Evolutionary conservation across 768 basidiomycete species (phyloP).

Genomic region (Gymnopilus dilepis): DNA sequence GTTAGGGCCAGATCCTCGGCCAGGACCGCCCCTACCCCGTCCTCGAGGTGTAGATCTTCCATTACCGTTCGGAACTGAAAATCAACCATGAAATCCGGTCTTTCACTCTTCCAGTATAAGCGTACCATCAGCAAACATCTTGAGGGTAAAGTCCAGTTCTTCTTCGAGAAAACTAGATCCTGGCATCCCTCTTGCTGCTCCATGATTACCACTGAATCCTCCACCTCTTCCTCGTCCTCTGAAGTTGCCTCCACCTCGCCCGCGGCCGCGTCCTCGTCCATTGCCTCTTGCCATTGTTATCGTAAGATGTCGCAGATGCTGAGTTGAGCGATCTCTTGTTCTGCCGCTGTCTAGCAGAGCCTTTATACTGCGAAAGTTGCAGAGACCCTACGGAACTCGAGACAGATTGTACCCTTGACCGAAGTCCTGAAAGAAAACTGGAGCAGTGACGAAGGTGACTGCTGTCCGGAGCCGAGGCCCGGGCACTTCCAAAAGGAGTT

Average conservation of each 20-base stretch:
- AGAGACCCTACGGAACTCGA: not conserved
- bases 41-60: conserved; percentile 15
- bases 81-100: conserved; percentile 7
- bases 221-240: not conserved
- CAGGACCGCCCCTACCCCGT: conserved; percentile 34
- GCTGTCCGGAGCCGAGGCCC: not conserved
- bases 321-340: not conserved
- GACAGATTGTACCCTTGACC: not conserved
- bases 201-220: conserved; percentile 16
- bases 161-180: conserved; percentile 27
- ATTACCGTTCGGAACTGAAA: conserved; percentile 14
- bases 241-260: conserved; percentile 7
- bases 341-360: not conserved
- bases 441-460: conserved; percentile 1
- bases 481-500: not conserved
- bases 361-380: not conserved
- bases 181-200: conserved; percentile 18
- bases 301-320: not conserved
- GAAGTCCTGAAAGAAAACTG: not conserved
- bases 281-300: conserved; percentile 19
- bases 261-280: conserved; percentile 12
- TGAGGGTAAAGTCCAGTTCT: conserved; percentile 29
- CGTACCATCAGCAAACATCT: conserved; percentile 32
- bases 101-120: not conserved
- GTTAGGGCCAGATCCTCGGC: conserved; percentile 19